phyloP scores from a whole-genome alignment of 192 early-diverging fungal genomes.

The Gonapodya prolifera region DNA sequence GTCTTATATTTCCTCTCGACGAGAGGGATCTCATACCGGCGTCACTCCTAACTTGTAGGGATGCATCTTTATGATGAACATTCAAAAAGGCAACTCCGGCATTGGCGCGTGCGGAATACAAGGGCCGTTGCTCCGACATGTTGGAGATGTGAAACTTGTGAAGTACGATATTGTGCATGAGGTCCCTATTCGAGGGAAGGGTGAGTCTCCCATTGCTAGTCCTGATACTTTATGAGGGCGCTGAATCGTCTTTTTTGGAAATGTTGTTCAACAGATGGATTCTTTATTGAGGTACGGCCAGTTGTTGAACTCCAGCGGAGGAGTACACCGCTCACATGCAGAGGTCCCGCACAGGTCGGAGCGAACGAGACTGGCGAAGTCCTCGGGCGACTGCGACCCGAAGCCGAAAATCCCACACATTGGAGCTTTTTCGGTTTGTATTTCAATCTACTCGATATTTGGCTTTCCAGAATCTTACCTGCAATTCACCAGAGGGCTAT shows the following conservation, averaged over 20 bases:
- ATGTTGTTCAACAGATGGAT: neutral
- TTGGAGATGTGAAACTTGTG: neutral
- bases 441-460: neutral
- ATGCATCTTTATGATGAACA: neutral
- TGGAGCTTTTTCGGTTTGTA: neutral
- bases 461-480: neutral
- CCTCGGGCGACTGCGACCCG: neutral
- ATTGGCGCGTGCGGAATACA: neutral
- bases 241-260: neutral
- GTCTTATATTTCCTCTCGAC: too few relatives aligned
- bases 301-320: neutral
- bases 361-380: neutral
- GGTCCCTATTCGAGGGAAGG: neutral
- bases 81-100: neutral
- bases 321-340: neutral
- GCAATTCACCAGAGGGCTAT: neutral
- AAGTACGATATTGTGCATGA: neutral
- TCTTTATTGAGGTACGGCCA: neutral
- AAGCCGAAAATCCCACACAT: neutral
- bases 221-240: neutral
- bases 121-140: neutral
- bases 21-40: too few relatives aligned
- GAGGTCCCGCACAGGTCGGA: neutral
- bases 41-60: neutral
- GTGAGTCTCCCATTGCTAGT: too few relatives aligned